Evolutionary conservation across 2,329 filamentous ascomycete genomes (phyloP).

Genomic region (Botrytis hyacinthi): DNA sequence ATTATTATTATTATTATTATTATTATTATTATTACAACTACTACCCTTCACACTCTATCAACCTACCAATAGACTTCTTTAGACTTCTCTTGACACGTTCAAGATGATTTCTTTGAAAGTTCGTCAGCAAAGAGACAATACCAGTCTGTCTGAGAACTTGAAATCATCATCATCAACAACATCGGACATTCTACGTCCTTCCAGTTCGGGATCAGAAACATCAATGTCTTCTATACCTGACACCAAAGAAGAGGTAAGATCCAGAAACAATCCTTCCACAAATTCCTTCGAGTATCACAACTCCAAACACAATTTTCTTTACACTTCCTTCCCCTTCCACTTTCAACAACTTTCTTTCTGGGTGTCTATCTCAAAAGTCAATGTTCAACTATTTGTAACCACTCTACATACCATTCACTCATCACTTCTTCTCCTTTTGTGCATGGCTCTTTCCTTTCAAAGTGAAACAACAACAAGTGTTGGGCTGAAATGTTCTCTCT

Average conservation of each 20-base stretch:
- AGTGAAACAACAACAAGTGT: not conserved
- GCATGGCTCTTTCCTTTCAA: not conserved
- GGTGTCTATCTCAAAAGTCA: not conserved
- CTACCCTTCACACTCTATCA: not conserved
- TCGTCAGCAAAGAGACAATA: not conserved
- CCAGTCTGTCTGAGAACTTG: not conserved
- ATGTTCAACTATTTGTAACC: not conserved
- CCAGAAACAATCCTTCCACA: not conserved
- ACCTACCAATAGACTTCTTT: not conserved
- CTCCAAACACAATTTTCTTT: not conserved
- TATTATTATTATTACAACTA: not conserved
- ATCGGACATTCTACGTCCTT: not conserved
- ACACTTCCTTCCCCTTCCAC: not conserved
- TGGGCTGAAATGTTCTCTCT: not conserved
- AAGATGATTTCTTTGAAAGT: slow-evolving; percentile 5
- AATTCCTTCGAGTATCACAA: not conserved
- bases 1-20: too few species aligned
- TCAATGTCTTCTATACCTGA: not conserved
- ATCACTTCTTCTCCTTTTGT: not conserved
- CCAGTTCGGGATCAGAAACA: not conserved
- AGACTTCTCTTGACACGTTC: not conserved
- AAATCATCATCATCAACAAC: not conserved
- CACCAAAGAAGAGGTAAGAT: not conserved
- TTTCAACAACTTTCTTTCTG: not conserved
- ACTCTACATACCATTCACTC: not conserved